Evolutionary conservation across 306 rosid species (phyloP), one percentile per base, ranked within the genome.

Genomic region (Cicer judaicum): DNA sequence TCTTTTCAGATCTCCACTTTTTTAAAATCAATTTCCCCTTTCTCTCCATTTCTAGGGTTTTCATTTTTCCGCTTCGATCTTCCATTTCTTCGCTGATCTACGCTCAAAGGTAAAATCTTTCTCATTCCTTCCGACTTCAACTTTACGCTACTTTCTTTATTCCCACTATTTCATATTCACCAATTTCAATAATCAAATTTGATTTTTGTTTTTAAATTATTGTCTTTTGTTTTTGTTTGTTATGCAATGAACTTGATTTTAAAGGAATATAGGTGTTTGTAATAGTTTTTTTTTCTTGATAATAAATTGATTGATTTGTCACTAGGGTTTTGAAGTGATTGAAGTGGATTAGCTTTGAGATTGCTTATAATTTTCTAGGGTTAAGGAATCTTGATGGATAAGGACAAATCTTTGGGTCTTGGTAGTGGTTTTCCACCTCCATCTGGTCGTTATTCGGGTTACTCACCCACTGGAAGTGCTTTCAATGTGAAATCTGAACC

Each of bases 361-460:
- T 69, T 80, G 44, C 12, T 54, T n/a, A 40, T 67, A 59, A 76
- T 55, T 75, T 16, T 73, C 12, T 77, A 66, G 43, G 72, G 61
- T 55, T 73, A 74, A 70, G 41, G 63, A 76, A 49, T 72, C 56
- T 52, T 11, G 48, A 93, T 93, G 98, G 98, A 93, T 9, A 89
- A 86, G 84, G 97, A 89, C 63, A 91, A 89, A 80, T 75, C 88
- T 63, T 83, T 81, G 11, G 86, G 83, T 44, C 90, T 81, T 71
- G 82, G 87, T 29, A 93, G 96, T 71, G 92, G 93, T 39, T 86
- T 89, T 6, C 92, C 87, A 49, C 98, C 92, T 50, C 90, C 92
- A 0, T 80, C 93, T 8, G 92, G 88, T 13, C 92, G 97, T 48
- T 90, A 79, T 75, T 72, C 90, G 0, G 85, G 87, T 36, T 85